Conservation (phyloP, 768 basidiomycete species). For the Boletellus emodensis region DNA sequence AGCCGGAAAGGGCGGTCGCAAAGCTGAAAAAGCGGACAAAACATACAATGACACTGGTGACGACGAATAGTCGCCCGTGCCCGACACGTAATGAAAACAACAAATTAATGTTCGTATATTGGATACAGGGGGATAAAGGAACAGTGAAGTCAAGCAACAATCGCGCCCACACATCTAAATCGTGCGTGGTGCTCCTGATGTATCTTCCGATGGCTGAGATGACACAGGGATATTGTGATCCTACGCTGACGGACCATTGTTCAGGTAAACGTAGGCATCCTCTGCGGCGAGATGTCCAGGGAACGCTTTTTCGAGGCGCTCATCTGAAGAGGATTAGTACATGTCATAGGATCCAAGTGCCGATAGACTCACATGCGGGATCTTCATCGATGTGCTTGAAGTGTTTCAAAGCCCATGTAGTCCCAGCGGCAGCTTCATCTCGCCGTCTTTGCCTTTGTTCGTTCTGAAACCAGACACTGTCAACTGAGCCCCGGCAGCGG, state of each 20-base stretch:
- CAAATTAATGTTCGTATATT: slow-evolving; percentile 13
- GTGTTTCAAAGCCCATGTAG: slow-evolving; percentile 72
- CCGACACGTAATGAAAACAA: not conserved
- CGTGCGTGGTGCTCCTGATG: not conserved
- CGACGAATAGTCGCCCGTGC: slow-evolving; percentile 5
- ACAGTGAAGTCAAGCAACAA: slow-evolving; percentile 17
- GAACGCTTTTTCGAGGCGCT: slow-evolving; percentile 57
- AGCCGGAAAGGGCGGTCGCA: slow-evolving; percentile 55
- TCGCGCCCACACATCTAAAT: slow-evolving; percentile 9
- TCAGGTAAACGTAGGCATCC: slow-evolving; percentile 69
- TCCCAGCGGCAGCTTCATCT: slow-evolving; percentile 73
- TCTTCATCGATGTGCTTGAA: slow-evolving; percentile 71
- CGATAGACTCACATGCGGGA: slow-evolving; percentile 55
- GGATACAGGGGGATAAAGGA: slow-evolving; percentile 8
- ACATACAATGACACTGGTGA: not conserved
- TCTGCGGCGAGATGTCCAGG: slow-evolving; percentile 67
- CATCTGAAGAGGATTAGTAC: slow-evolving; percentile 37
- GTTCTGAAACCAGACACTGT: slow-evolving; percentile 52
- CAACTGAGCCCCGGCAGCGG: not conserved
- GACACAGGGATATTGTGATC: not conserved
- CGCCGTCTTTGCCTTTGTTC: slow-evolving; percentile 86
- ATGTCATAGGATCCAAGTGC: not conserved
- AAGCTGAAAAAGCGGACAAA: slow-evolving; percentile 32
- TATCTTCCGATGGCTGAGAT: slow-evolving; percentile 2
- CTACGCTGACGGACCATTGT: slow-evolving; percentile 42